Evolutionary conservation across 2,329 filamentous ascomycete genomes (phyloP).

Genomic region (Trichophyton rubrum): DNA sequence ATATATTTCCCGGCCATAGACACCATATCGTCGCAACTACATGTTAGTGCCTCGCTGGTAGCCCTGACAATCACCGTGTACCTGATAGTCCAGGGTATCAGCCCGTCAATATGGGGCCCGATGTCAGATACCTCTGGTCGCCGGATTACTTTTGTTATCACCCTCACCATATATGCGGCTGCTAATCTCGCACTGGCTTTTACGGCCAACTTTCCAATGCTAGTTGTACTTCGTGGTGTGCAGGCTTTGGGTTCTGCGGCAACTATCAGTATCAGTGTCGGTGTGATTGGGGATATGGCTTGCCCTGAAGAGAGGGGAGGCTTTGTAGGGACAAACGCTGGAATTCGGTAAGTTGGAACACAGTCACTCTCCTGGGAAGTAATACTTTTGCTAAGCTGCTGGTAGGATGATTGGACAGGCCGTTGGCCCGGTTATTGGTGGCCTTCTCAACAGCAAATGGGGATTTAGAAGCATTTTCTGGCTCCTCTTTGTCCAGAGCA

Average conservation of each 20-base stretch:
- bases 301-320: conserved; percentile 57
- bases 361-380: background rate
- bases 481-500: conserved; percentile 47
- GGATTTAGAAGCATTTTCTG: conserved; percentile 58
- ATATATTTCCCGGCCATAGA: conserved; percentile 35
- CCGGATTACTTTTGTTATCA: conserved; percentile 48
- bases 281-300: conserved; percentile 59
- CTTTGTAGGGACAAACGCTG: conserved; percentile 46
- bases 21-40: conserved; percentile 26
- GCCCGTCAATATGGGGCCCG: conserved; percentile 49
- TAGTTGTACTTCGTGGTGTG: conserved; percentile 49
- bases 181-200: conserved; percentile 53
- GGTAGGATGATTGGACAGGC: conserved; percentile 42
- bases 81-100: conserved; percentile 45
- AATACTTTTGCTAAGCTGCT: conserved; percentile 17
- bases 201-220: conserved; percentile 44
- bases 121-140: conserved; percentile 50
- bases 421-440: conserved; percentile 51
- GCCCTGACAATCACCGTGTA: conserved; percentile 43
- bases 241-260: conserved; percentile 55
- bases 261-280: conserved; percentile 56
- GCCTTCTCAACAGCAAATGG: conserved; percentile 50
- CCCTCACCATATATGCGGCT: conserved; percentile 44
- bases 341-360: background rate
- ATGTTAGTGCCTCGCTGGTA: conserved; percentile 32